Percentiles rank a stretch among this genome's conserved stretches.
These are phyloP conservation scores for Eleusine coracana DNA, from an alignment of 176 grass and related monocot genomes.

Conservation along the genomic window DNA sequence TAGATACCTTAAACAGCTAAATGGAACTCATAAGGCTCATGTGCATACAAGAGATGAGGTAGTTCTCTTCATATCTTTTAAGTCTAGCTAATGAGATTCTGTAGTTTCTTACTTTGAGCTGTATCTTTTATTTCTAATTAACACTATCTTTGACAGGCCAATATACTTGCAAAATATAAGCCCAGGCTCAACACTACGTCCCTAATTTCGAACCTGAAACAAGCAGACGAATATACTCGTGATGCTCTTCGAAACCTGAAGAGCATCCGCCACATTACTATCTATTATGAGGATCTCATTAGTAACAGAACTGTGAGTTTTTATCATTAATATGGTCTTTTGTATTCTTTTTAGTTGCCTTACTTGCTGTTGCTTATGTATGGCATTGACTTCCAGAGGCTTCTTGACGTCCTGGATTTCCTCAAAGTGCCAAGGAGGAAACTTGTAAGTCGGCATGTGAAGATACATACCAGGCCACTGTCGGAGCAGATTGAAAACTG, in stretches of 20 bases:
- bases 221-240: slow-evolving; percentile 48
- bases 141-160: slow-evolving; percentile 48
- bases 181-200: slow-evolving; percentile 72
- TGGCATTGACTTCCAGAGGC: slow-evolving; percentile 47
- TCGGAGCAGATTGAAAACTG: slow-evolving; percentile 78
- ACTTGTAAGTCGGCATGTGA: slow-evolving; percentile 72
- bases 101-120: slow-evolving; percentile 12
- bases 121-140: slow-evolving; percentile 11
- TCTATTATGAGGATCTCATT: slow-evolving; percentile 86
- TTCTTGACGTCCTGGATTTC: slow-evolving; percentile 76
- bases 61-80: not conserved
- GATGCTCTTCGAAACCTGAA: slow-evolving; percentile 62
- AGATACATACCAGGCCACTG: slow-evolving; percentile 76
- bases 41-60: slow-evolving; percentile 79
- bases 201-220: slow-evolving; percentile 54
- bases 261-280: slow-evolving; percentile 55
- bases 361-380: slow-evolving; percentile 14
- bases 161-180: slow-evolving; percentile 73
- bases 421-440: slow-evolving; percentile 57
- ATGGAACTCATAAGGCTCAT: slow-evolving; percentile 91
- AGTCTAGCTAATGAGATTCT: not conserved
- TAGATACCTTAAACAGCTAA: slow-evolving; percentile 78
- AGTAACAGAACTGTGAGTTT: slow-evolving; percentile 69
- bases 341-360: not conserved
- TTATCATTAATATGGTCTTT: not conserved